Evolutionary conservation across 495 filamentous ascomycete species (phyloP), one percentile per base, ranked within the genome.

Genomic region (Penicillium coprophilum): DNA sequence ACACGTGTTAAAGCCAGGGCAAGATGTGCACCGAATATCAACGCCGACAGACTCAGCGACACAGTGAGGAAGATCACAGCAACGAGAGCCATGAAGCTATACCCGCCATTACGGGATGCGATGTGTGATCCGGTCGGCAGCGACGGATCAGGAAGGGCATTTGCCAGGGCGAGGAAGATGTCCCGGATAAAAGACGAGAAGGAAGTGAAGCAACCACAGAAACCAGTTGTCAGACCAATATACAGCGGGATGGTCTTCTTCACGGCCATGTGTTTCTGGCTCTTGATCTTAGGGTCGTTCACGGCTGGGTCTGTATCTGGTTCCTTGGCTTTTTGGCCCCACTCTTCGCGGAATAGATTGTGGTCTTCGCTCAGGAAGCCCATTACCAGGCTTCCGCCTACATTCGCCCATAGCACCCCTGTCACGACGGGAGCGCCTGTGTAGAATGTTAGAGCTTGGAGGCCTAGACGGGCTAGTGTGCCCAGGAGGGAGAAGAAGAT

Each of bases 101-200:
- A 89, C 27, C 92, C 91, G 28, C 82, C 86, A 63, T 87, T 88
- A n/a, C 89, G 75, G 27, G 71, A 61, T 19, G 65, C 50, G 24
- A 63, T 61, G 9, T n/a, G 15, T 1, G 60, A 50, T 7, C 62
- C 50, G 3, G 64, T 12, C 0, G 63, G 49, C 1, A 64, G 40
- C 21, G 69, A 68, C 4, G 82, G 81, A 62, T 80, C 74, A 0
- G 83, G 78, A 11, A 91, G 73, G 50, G 85, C 81, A 65, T 96
- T 96, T 7, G 89, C 86, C 12, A 97, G 69, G 0, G 90, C 86
- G n/a, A 96, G 78, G 70, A 96, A 96, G 46, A 80, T 71, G 64
- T 95, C 93, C 4, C 92, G 84, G 39, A 92, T 87, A 66, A 96
- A 96, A 12, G 89, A 85, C 0, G 92, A 96, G 72, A 97, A 97